Base-by-base conservation (phyloP, 2,329 filamentous ascomycete species). In the Paramyrothecium sp. region DNA sequence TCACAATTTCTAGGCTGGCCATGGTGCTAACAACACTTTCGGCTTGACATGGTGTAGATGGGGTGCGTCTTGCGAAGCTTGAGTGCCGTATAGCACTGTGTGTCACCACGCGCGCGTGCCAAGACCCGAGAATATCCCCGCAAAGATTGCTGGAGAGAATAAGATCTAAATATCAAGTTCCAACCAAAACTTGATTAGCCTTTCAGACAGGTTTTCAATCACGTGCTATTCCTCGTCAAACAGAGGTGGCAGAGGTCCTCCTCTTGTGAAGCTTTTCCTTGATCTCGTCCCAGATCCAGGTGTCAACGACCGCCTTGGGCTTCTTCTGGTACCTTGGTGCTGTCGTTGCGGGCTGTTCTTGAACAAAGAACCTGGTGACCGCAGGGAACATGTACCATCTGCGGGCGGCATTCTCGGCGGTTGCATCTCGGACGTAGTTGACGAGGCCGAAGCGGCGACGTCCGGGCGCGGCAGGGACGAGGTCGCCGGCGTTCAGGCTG, bases 261-360 rank as follows among this genome's bases (percentile, higher is more conserved):
- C 61, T 64, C 56, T 63, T 68, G 3, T 63, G 67, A 53, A 77
- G 58, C 55, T 66, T 70, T n/a, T 68, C 65, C 60, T 66, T 71
- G 51, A 77, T 61, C 1, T 65, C 68, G 47, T 75, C 73, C 76
- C 76, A 78, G 7, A 78, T 71, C 76, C 76, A 78, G 46, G 63
- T 64, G 57, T 75, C 71, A 0, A 73, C 69, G 55, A 68, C 62
- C 20, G 66, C 69, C 59, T 61, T 68, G 54, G 65, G 65, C 56
- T 61, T 60, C 49, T 65, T 66, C 56, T 67, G 61, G 48, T 69
- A 65, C 52, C 63, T 58, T 44, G 58, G 62, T 61, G 54, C 65
- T 54, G 58, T 55, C 19, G 48, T 54, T 10, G 59, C 46, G 17
- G 53, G 55, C 44, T 65, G 63, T 34, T 70, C 67, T 58, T 75